Evolutionary conservation across 2,329 filamentous ascomycete genomes (phyloP).

Genomic region (Hymenoscyphus salicellus): DNA sequence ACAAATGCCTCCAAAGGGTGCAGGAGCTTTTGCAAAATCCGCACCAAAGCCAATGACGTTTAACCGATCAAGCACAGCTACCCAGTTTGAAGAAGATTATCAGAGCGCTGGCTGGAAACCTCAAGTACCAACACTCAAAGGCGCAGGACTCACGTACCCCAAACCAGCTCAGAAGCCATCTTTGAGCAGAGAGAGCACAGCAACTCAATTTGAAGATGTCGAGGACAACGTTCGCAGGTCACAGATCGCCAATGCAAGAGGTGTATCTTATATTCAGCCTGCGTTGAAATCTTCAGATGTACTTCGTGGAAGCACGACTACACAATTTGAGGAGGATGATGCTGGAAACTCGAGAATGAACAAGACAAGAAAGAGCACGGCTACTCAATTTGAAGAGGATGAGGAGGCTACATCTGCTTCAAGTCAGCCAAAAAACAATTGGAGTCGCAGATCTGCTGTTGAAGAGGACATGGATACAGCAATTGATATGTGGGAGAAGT

Average conservation of each 20-base stretch:
- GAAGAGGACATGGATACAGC: conserved; percentile 17
- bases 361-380: conserved; percentile 28
- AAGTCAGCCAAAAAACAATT: not conserved
- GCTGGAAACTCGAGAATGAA: not conserved
- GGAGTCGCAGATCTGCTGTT: conserved; percentile 3
- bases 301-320: not conserved
- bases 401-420: not conserved
- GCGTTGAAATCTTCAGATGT: not conserved
- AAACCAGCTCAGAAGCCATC: conserved; percentile 1
- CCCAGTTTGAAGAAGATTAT: conserved; percentile 36
- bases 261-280: conserved; percentile 9
- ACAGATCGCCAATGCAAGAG: conserved; percentile 7
- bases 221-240: conserved; percentile 8
- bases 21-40: not conserved
- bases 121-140: conserved; percentile 12
- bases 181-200: conserved; percentile 10
- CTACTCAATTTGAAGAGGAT: conserved; percentile 16
- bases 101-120: conserved; percentile 18
- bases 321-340: conserved; percentile 1
- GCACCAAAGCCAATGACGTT: conserved; percentile 10
- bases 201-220: conserved; percentile 11
- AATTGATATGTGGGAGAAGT: conserved; percentile 19
- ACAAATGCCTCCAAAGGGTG: conserved; percentile 24
- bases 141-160: conserved; percentile 10
- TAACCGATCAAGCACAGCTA: conserved; percentile 30